Evolutionary conservation across 345 rosid genomes (phyloP).

Genomic region (Salix arbutifolia): DNA sequence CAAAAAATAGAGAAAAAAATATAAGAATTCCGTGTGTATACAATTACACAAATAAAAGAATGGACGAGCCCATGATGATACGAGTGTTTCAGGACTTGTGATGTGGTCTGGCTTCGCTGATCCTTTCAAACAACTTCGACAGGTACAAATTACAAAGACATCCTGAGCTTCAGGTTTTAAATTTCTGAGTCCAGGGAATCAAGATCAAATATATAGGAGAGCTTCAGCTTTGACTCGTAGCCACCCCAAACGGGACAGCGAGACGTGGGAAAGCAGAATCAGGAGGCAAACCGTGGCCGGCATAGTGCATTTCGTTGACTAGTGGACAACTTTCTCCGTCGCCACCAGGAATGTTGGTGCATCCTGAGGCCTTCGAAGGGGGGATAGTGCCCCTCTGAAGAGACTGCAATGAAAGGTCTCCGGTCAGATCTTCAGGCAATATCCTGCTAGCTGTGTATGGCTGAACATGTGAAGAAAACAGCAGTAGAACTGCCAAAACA

Average conservation of each 20-base stretch:
- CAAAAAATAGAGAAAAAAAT: background rate
- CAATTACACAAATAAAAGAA: constrained; percentile 1
- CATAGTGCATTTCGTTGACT: constrained; percentile 36
- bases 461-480: constrained; percentile 21
- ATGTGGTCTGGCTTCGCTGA: background rate
- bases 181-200: background rate
- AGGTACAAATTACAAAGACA: background rate
- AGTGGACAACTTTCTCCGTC: constrained; percentile 38
- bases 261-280: constrained; percentile 25
- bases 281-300: constrained; percentile 21
- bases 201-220: background rate
- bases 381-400: constrained; percentile 33
- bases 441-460: constrained; percentile 25
- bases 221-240: constrained; percentile 14
- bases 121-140: background rate
- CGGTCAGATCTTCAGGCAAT: constrained; percentile 8
- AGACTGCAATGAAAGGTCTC: constrained; percentile 31
- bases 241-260: constrained; percentile 22
- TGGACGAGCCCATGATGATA: background rate
- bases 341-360: constrained; percentile 51
- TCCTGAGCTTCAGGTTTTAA: background rate
- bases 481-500: constrained; percentile 17
- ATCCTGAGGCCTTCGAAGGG: constrained; percentile 45
- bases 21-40: background rate
- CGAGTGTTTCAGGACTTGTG: constrained; percentile 4